Percentiles rank a stretch among this genome's conserved stretches.
Conservation (phyloP, 2,329 filamentous ascomycete species). For the Colletotrichum graminicola region DNA sequence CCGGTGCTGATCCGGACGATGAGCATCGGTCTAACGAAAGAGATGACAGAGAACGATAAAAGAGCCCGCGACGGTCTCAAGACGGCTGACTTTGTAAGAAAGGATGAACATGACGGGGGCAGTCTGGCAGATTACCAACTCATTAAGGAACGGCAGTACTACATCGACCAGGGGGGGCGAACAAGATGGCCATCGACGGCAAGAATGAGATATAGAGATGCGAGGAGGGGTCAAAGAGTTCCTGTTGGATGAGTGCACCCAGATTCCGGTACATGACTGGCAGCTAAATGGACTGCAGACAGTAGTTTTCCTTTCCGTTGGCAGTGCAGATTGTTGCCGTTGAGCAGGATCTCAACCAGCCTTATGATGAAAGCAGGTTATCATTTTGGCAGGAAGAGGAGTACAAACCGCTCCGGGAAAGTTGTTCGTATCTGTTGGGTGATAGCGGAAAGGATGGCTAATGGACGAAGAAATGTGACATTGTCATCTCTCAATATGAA, state of each 20-base stretch:
- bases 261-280: constrained; percentile 56
- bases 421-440: too few relatives aligned
- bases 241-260: constrained; percentile 48
- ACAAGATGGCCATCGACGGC: constrained; percentile 55
- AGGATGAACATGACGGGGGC: constrained; percentile 51
- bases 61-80: constrained; percentile 58
- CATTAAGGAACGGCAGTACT: constrained; percentile 55
- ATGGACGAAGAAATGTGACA: too few relatives aligned
- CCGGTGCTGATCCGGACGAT: constrained; percentile 61
- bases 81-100: constrained; percentile 58
- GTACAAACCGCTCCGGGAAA: too few relatives aligned
- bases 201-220: constrained; percentile 53
- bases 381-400: too few relatives aligned
- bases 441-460: too few relatives aligned
- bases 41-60: constrained; percentile 56
- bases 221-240: constrained; percentile 51
- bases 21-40: constrained; percentile 55
- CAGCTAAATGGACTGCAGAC: constrained; percentile 50
- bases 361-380: too few relatives aligned
- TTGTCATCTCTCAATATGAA: too few relatives aligned
- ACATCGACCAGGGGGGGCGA: constrained; percentile 57
- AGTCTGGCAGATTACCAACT: constrained; percentile 55
- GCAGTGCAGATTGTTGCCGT: constrained; percentile 56
- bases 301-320: constrained; percentile 52
- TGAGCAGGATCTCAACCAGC: constrained; percentile 44